Evolutionary conservation across 2,329 filamentous ascomycete genomes (phyloP), one percentile per base, ranked within the genome.

Genomic region (Aspergillus sp.): DNA sequence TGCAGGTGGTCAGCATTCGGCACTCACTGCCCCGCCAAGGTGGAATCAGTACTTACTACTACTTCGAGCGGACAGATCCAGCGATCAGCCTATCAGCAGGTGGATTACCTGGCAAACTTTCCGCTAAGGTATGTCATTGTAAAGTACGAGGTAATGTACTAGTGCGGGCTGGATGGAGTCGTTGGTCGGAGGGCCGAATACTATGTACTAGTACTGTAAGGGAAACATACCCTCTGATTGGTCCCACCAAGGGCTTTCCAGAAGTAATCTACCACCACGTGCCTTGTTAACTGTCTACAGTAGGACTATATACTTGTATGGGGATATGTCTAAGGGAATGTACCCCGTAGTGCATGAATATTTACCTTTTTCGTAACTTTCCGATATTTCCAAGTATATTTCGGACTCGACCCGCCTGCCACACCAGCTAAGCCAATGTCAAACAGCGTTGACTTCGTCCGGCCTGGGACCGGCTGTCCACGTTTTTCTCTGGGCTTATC

Each of bases 251-350:
- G n/a, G 10, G 39, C 10, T 41, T 29, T 41, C 34, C 39, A 41
- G 39, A 41, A 41, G 26, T 7, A 39, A 39, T 44, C 43, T 39
- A 34, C 43, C 43, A 32, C 43, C 43, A 44, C 43, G 43, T 44
- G 43, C 43, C 32, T 19, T n/a, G n/a, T 36, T 36, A 36, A 36
- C 34, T 7, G 34, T 36, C 7, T 7, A 36, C 34, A 19, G 34
- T 36, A 36, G 10, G 34, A 36, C 8, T n/a, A n/a, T n/a, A 4
- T 36, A n/a, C 26, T 7, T 7, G 8, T 36, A 19, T n/a, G 34
- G n/a, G 4, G 4, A n/a, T 36, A 36, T 36, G n/a, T 36, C n/a
- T 19, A 36, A 36, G 8, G 26, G 10, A 19, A 36, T 12, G 7
- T 34, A 36, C 26, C 19, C 19, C 19, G 34, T 36, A 36, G n/a